Evolutionary conservation across 2,329 filamentous ascomycete genomes (phyloP), one percentile per base, ranked within the genome.

Genomic region (Fusarium redolens): DNA sequence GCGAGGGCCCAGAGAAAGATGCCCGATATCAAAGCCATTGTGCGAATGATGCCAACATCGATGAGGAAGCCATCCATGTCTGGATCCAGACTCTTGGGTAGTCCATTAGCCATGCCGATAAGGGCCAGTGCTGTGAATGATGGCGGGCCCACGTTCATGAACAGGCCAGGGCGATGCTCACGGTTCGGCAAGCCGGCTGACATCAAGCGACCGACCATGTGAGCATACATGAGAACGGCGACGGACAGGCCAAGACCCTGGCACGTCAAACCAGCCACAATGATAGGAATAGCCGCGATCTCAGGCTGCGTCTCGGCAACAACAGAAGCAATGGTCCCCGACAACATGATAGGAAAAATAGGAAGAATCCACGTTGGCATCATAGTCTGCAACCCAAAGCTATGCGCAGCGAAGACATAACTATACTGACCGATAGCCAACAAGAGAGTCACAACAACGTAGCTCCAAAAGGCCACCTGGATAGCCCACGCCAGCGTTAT

Each of bases 341-440:
- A 60, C 17, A 60, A 28, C 57, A 60, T 60, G 13, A 60, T 60
- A 4, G 57, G 57, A 11, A 60, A 60, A 20, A 59, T 59, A 30
- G 56, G 56, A 12, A 60, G 17, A n/a, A 60, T 60, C 57, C 57
- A 60, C 3, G 57, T 60, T 8, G 57, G 57, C 57, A 60, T 60
- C 57, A 60, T 60, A 14, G 57, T 52, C 13, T 41, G 35, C 7
- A 60, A 37, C 7, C 45, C 57, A 22, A 60, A 60, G n/a, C 28
- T 60, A 14, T 60, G 57, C 17, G 47, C 48, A 10, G 57, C 57
- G 5, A 60, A 60, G 43, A 60, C 57, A 15, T 33, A 60, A n/a
- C 57, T 60, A 20, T 60, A 60, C 28, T 60, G 57, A 7, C 57
- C 57, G 7, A 60, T 14, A 41, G 57, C 57, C 18, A 60, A 35